Conservation (phyloP, 2,329 filamentous ascomycete species). For the Claviceps quebecensis region DNA sequence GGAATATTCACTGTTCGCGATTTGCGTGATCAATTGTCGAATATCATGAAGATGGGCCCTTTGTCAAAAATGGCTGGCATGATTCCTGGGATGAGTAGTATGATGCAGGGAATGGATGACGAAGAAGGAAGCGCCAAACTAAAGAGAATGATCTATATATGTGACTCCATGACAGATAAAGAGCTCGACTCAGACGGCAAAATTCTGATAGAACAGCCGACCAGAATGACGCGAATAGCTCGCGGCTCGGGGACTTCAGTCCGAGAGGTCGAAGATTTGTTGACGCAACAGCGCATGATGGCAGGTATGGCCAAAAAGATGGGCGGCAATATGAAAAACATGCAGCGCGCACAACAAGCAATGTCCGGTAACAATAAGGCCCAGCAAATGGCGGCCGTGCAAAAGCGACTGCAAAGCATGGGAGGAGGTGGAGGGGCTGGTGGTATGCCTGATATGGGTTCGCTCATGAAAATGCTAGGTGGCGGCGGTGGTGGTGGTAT, state of each 20-base stretch:
- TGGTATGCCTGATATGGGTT: conserved; percentile 68
- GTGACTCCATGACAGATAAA: conserved; percentile 93
- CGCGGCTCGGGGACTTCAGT: conserved; percentile 83
- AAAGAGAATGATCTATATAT: conserved; percentile 98
- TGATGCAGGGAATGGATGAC: conserved; percentile 95
- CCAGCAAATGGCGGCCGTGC: conserved; percentile 92
- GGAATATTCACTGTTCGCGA: conserved; percentile 94
- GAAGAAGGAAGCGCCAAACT: conserved; percentile 89
- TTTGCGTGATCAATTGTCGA: conserved; percentile 83
- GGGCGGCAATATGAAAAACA: conserved; percentile 94
- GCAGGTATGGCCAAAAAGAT: conserved; percentile 98
- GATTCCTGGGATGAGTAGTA: conserved; percentile 86
- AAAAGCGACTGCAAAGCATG: conserved; percentile 88
- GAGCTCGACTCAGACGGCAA: conserved; percentile 94
- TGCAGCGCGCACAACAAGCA: conserved; percentile 82
- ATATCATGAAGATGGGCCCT: conserved; percentile 99
- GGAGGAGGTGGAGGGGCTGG: conserved; percentile 56
- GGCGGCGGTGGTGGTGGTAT: conserved; percentile 39
- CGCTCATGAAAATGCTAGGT: conserved; percentile 83
- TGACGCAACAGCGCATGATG: conserved; percentile 99
- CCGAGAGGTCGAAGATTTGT: conserved; percentile 76
- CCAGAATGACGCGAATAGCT: conserved; percentile 83
- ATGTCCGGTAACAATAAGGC: conserved; percentile 85
- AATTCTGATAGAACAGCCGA: conserved; percentile 82
- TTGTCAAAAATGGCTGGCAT: conserved; percentile 96